Conservation (phyloP, 2,329 filamentous ascomycete species). For the Diaporthe australafricana region DNA sequence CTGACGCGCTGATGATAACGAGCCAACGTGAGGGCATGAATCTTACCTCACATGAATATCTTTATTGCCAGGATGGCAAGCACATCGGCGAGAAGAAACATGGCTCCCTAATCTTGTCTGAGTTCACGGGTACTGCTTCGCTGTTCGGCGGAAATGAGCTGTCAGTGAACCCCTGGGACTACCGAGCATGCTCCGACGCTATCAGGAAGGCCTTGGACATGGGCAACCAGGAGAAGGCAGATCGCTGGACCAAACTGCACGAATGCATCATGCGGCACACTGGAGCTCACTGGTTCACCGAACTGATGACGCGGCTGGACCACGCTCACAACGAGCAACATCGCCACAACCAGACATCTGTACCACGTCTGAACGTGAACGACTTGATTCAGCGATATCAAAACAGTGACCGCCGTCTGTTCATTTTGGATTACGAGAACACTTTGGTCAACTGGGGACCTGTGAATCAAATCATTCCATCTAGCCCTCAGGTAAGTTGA, state of each 20-base stretch:
- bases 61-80: conserved; percentile 91
- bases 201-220: conserved; percentile 89
- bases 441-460: conserved; percentile 91
- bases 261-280: conserved; percentile 83
- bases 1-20: conserved; percentile 93
- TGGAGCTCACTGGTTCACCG: conserved; percentile 86
- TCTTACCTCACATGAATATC: conserved; percentile 91
- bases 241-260: conserved; percentile 80
- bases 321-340: conserved; percentile 87
- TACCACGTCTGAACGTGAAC: conserved; percentile 83
- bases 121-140: conserved; percentile 92
- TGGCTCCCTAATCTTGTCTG: conserved; percentile 90
- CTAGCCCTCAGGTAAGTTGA: conserved; percentile 73
- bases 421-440: conserved; percentile 94
- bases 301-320: conserved; percentile 77
- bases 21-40: conserved; percentile 98
- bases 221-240: conserved; percentile 77
- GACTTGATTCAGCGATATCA: conserved; percentile 75
- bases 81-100: conserved; percentile 78
- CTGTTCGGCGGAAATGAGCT: conserved; percentile 86
- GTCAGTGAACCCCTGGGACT: conserved; percentile 95
- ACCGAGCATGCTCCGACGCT: conserved; percentile 85
- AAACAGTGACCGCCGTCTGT: conserved; percentile 75
- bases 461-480: conserved; percentile 84
- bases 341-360: conserved; percentile 83